Evolutionary conservation across 139 green algal genomes (phyloP).

Genomic region (Chlorella ohadii): DNA sequence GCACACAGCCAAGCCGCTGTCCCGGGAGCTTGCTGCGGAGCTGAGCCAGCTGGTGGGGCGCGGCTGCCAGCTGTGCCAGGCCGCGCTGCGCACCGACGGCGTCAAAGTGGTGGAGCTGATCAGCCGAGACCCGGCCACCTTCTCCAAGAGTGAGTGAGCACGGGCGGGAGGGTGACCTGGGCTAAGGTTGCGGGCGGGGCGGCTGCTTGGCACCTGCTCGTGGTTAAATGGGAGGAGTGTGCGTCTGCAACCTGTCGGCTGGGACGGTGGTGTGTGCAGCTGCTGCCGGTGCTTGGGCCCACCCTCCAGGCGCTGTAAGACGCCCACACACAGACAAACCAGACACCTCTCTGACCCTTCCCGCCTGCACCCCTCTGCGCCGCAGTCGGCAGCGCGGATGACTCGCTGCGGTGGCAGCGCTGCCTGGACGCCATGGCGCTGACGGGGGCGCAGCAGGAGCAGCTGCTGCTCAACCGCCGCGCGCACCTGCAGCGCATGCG

Average conservation of each 20-base stretch:
- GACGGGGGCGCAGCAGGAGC: conserved; percentile 37
- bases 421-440: conserved; percentile 44
- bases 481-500: conserved; percentile 51
- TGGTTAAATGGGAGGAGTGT: too few species aligned
- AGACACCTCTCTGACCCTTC: too few species aligned
- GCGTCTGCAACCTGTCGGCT: too few species aligned
- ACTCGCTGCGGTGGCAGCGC: not conserved
- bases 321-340: too few species aligned
- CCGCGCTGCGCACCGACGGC: conserved; percentile 43
- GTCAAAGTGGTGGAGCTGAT: conserved; percentile 46
- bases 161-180: not conserved
- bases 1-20: not conserved
- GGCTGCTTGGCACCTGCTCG: not conserved
- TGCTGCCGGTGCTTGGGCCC: too few species aligned
- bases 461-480: conserved; percentile 44
- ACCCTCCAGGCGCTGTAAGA: too few species aligned
- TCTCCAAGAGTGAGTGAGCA: not conserved
- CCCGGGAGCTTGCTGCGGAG: not conserved
- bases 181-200: too few species aligned
- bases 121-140: conserved; percentile 4
- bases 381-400: not conserved
- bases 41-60: conserved; percentile 38
- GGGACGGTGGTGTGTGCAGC: too few species aligned
- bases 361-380: not conserved
- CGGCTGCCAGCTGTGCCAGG: conserved; percentile 54